Base-by-base conservation (phyloP, 768 basidiomycete species). In the Mycena amicta region DNA sequence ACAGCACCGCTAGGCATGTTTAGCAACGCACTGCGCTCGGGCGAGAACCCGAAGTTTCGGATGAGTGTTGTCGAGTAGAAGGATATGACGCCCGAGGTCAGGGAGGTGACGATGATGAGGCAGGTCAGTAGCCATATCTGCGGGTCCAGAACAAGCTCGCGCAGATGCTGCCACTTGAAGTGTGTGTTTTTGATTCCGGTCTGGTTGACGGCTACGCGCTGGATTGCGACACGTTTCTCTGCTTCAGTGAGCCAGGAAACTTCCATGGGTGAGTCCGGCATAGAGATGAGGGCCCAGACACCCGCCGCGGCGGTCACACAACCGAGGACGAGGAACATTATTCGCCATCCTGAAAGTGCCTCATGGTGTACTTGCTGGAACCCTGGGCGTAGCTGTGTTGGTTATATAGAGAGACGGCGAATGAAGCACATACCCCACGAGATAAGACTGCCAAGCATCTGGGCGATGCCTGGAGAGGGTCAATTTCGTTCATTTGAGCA, bases 121-220 rank as follows among this genome's bases (percentile, higher is more conserved):
- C 26, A 31, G 12, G 55, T 47, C 1, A 63, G 43, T 1, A 63
- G 46, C 61, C 61, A 63, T 53, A 63, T 63, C 41, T 64, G 62
- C 23, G 53, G 59, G 37, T 64, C 62, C 2, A 51, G 1, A 18
- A 53, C 59, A 0, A 64, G 51, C 27, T 64, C 62, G 18, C 50
- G 52, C 23, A 64, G 49, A 30, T 64, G 62, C 49, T 11, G 20
- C 59, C 59, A 60, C 27, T 67, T 67, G 64, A 63, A 67, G 20
- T 61, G 62, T 22, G 66, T 67, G 33, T 67, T 67, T 28, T 67
- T 62, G 22, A 67, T 64, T 16, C 66, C 66, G 3, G 66, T 67
- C 43, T 67, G 65, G 22, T 67, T 67, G 16, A 66, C 59, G 13
- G 55, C 47, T 6, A 64, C 62, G 6, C 62, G 59, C 23, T 64